phyloP scores from a whole-genome alignment of 495 filamentous ascomycete species.

The Annulohypoxylon maeteangense region DNA sequence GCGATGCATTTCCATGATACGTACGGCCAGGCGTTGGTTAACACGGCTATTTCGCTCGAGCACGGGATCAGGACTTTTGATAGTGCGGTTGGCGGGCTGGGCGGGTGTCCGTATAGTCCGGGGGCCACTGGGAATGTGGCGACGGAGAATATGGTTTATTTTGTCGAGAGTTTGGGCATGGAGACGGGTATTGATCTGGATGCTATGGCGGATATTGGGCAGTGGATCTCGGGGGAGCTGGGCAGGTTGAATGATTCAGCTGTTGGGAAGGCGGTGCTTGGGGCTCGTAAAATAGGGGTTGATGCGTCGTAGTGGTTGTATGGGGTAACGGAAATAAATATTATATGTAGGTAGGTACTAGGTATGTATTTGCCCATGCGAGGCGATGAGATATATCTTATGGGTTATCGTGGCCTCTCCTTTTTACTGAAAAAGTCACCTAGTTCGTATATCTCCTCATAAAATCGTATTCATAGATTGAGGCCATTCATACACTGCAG shows the following conservation, averaged over 20 bases:
- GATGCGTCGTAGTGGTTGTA: slow-evolving; percentile 8
- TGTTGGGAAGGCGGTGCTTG: slow-evolving; percentile 81
- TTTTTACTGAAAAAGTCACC: neutral
- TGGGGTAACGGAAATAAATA: neutral
- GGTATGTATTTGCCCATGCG: neutral
- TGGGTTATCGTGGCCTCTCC: neutral
- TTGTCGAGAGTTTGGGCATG: slow-evolving; percentile 85
- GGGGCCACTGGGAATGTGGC: slow-evolving; percentile 96
- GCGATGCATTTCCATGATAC: slow-evolving; percentile 98
- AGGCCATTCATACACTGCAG: too few relatives aligned
- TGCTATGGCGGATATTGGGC: slow-evolving; percentile 80
- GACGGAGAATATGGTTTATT: slow-evolving; percentile 93
- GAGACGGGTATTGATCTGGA: slow-evolving; percentile 89
- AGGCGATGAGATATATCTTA: neutral
- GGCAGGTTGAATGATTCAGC: slow-evolving; percentile 78
- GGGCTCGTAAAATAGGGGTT: slow-evolving; percentile 53
- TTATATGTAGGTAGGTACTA: too few relatives aligned
- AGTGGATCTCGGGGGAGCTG: slow-evolving; percentile 88
- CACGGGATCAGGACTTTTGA: slow-evolving; percentile 92
- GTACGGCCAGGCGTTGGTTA: slow-evolving; percentile 93
- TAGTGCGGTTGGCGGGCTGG: slow-evolving; percentile 86
- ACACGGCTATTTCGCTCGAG: slow-evolving; percentile 86
- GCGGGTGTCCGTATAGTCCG: slow-evolving; percentile 92
- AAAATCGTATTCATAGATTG: neutral
- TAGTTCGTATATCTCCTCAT: neutral